phyloP scores from a whole-genome alignment of 2,329 filamentous ascomycete species.

The Penicillium thymicola region DNA sequence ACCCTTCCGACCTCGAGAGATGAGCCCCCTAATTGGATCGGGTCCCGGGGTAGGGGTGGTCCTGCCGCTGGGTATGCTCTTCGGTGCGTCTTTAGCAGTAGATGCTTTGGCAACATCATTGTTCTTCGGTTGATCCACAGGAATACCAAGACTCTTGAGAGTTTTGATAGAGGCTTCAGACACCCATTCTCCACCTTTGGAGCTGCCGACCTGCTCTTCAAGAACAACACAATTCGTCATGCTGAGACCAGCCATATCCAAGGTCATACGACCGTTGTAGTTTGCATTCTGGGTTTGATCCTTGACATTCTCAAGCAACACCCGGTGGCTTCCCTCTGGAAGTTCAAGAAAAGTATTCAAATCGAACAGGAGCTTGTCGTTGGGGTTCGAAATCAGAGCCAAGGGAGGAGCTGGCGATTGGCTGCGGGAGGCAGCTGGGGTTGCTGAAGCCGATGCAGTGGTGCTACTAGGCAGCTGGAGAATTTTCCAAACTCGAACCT shows the following conservation, averaged over 20 bases:
- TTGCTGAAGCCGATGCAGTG: constrained; percentile 43
- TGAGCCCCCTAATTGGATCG: constrained; percentile 42
- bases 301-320: constrained; percentile 57
- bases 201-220: constrained; percentile 66
- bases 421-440: constrained; percentile 44
- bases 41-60: constrained; percentile 66
- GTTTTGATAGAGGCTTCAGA: constrained; percentile 49
- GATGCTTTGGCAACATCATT: constrained; percentile 26
- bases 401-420: constrained; percentile 44
- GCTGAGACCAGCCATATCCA: constrained; percentile 66
- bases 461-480: constrained; percentile 44
- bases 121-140: constrained; percentile 35
- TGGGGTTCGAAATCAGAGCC: constrained; percentile 41
- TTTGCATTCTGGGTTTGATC: constrained; percentile 72
- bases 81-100: constrained; percentile 30
- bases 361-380: constrained; percentile 58
- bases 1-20: constrained; percentile 59
- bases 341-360: constrained; percentile 62
- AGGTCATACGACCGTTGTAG: constrained; percentile 69
- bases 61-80: constrained; percentile 55
- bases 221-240: constrained; percentile 75
- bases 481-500: constrained; percentile 74
- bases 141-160: constrained; percentile 51
- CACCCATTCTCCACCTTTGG: constrained; percentile 54
- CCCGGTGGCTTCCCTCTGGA: constrained; percentile 61